phyloP scores from a whole-genome alignment of 768 basidiomycete genomes.

The Tricholoma furcatifolium region DNA sequence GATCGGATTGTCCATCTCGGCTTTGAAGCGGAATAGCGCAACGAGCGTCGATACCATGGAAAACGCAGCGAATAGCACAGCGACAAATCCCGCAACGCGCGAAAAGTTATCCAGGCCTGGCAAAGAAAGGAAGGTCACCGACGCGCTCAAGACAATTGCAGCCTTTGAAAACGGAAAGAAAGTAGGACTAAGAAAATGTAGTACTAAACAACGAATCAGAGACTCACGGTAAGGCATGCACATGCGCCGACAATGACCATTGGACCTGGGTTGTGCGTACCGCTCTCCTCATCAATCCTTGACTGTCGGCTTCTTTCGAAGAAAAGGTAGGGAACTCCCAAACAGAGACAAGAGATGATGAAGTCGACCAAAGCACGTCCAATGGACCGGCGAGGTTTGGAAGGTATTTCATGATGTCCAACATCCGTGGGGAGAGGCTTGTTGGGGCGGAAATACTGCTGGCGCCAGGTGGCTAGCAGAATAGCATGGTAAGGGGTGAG shows the following conservation, averaged over 20 bases:
- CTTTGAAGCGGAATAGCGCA: constrained; percentile 68
- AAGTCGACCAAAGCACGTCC: constrained; percentile 54
- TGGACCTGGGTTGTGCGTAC: constrained; percentile 47
- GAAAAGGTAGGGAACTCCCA: constrained; percentile 82
- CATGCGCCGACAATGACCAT: constrained; percentile 65
- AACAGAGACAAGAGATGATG: constrained; percentile 60
- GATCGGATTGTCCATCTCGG: constrained; percentile 55
- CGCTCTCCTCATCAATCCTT: constrained; percentile 61
- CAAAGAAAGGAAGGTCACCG: constrained; percentile 78
- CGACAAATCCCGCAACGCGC: constrained; percentile 64
- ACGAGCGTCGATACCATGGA: constrained; percentile 70
- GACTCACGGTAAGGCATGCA: constrained; percentile 61
- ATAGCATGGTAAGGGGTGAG: not conserved
- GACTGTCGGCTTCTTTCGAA: constrained; percentile 49
- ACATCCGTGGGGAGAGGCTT: constrained; percentile 64
- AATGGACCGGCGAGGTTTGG: constrained; percentile 36
- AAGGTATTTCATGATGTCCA: constrained; percentile 22
- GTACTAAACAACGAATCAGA: constrained; percentile 1
- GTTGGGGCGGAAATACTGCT: constrained; percentile 65
- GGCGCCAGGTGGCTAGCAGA: constrained; percentile 64
- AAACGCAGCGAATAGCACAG: constrained; percentile 65
- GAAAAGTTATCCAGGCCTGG: constrained; percentile 68
- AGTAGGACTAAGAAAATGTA: constrained; percentile 12
- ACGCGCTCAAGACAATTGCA: constrained; percentile 77
- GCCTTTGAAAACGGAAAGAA: constrained; percentile 44